These are phyloP conservation scores for Anisodus acutangulus DNA, from an alignment of 257 asterid genomes.

Conservation along the genomic window DNA sequence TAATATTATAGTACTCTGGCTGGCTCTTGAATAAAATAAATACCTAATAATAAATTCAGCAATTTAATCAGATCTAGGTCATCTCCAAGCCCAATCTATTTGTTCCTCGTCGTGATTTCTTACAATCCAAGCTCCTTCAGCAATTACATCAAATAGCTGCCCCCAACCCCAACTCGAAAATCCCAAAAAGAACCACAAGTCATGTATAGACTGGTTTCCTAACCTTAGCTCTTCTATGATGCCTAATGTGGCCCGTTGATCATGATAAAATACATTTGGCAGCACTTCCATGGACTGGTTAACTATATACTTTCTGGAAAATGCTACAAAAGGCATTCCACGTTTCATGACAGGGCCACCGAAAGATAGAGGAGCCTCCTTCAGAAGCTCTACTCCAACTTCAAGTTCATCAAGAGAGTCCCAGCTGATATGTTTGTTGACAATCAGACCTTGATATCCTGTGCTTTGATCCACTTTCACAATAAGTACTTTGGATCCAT, in stretches of 20 bases:
- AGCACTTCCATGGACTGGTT: slow-evolving; percentile 52
- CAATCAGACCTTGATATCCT: slow-evolving; percentile 74
- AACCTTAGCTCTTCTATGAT: slow-evolving; percentile 59
- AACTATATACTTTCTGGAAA: slow-evolving; percentile 50
- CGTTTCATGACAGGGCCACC: slow-evolving; percentile 85
- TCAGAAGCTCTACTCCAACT: slow-evolving; percentile 55
- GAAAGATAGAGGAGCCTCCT: slow-evolving; percentile 67
- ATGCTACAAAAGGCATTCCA: slow-evolving; percentile 84
- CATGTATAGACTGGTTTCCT: slow-evolving; percentile 59
- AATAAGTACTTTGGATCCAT: slow-evolving; percentile 68
- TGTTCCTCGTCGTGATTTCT: slow-evolving; percentile 50
- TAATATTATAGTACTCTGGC: neutral
- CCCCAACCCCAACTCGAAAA: slow-evolving; percentile 86
- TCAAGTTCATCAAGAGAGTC: slow-evolving; percentile 66
- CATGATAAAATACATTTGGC: slow-evolving; percentile 59
- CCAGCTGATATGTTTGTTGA: slow-evolving; percentile 79
- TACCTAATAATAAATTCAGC: neutral
- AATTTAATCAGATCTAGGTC: slow-evolving; percentile 25
- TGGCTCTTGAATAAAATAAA: slow-evolving; percentile 19
- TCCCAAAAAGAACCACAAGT: slow-evolving; percentile 83
- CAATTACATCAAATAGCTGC: slow-evolving; percentile 76
- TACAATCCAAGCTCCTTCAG: slow-evolving; percentile 87
- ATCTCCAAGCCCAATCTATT: slow-evolving; percentile 59
- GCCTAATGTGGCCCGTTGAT: slow-evolving; percentile 54
- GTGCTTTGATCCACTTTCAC: slow-evolving; percentile 64